Percentiles rank a stretch among this genome's conserved stretches.
phyloP scores from a whole-genome alignment of 805 yeast genomes.

The Candida caryicola region DNA sequence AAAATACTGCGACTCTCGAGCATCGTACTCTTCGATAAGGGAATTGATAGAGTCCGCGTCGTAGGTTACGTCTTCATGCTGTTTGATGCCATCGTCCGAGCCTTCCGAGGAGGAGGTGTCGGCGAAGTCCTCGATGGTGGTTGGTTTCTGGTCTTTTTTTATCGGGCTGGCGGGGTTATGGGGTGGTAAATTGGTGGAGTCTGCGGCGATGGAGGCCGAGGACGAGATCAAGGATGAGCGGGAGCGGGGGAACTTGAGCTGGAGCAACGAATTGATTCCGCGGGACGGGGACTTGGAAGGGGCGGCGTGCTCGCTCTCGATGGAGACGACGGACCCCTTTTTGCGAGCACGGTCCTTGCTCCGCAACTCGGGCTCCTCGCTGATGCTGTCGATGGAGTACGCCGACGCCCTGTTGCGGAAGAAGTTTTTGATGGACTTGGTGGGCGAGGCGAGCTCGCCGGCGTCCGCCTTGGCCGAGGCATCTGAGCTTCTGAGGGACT shows the following conservation, averaged over 20 bases:
- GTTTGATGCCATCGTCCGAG: slow-evolving; percentile 12
- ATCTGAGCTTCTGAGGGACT: background rate
- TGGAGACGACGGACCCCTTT: slow-evolving; percentile 3
- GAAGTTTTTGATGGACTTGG: slow-evolving; percentile 23
- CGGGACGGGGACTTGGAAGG: slow-evolving; percentile 6
- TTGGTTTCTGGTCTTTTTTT: slow-evolving; percentile 12
- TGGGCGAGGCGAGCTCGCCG: slow-evolving; percentile 22
- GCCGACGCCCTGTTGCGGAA: slow-evolving; percentile 23
- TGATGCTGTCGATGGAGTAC: slow-evolving; percentile 23
- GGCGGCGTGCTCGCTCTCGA: slow-evolving; percentile 8
- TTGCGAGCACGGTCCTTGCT: background rate
- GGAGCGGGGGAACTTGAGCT: slow-evolving; percentile 22
- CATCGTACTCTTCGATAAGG: slow-evolving; percentile 28
- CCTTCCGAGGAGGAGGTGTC: slow-evolving; percentile 29
- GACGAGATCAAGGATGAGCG: slow-evolving; percentile 14
- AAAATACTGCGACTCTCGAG: slow-evolving; percentile 8
- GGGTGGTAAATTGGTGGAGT: background rate
- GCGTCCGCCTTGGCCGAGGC: background rate
- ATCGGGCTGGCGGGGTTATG: background rate
- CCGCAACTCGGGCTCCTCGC: slow-evolving; percentile 18
- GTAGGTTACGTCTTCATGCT: slow-evolving; percentile 12
- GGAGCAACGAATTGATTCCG: slow-evolving; percentile 11
- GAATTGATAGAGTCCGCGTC: slow-evolving; percentile 31
- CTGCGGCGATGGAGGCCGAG: slow-evolving; percentile 1
- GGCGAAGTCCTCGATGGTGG: slow-evolving; percentile 36